phyloP scores from a whole-genome alignment of 2,329 filamentous ascomycete genomes.

The Kalaharituber pfeilii region DNA sequence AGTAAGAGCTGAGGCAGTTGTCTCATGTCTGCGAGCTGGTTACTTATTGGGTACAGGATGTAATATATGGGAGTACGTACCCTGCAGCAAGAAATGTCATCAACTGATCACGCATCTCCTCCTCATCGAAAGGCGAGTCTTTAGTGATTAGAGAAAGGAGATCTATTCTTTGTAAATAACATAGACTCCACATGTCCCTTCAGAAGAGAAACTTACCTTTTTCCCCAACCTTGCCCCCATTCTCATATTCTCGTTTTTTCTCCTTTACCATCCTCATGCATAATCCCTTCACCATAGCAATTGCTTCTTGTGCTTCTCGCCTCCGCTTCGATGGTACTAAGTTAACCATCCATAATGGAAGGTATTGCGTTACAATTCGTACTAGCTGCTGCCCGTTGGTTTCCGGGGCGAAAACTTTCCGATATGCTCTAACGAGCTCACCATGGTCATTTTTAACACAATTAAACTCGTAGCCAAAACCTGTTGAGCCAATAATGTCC shows the following conservation, averaged over 20 bases:
- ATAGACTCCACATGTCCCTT: constrained; percentile 19
- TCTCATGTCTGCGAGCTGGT: constrained; percentile 47
- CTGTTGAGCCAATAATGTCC: constrained; percentile 58
- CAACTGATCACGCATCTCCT: constrained; percentile 69
- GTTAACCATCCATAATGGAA: constrained; percentile 45
- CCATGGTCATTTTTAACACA: constrained; percentile 41
- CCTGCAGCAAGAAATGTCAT: constrained; percentile 79
- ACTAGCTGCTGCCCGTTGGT: constrained; percentile 28
- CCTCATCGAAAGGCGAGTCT: constrained; percentile 44
- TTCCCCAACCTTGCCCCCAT: constrained; percentile 24
- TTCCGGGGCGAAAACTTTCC: constrained; percentile 36
- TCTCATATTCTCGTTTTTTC: constrained; percentile 44
- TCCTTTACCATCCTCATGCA: constrained; percentile 51
- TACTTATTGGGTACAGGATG: background rate
- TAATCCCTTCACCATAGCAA: constrained; percentile 42
- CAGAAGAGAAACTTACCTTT: background rate
- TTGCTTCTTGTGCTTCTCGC: constrained; percentile 40
- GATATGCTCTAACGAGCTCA: constrained; percentile 42
- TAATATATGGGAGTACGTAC: constrained; percentile 13
- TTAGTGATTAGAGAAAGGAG: constrained; percentile 64
- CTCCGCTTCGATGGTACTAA: constrained; percentile 55
- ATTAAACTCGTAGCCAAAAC: constrained; percentile 50
- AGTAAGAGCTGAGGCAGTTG: constrained; percentile 56
- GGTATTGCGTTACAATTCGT: constrained; percentile 40
- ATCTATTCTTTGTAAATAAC: constrained; percentile 36